These are phyloP conservation scores for Talaromyces sp. DNA, from an alignment of 2,329 filamentous ascomycete species.

Conservation along the genomic window DNA sequence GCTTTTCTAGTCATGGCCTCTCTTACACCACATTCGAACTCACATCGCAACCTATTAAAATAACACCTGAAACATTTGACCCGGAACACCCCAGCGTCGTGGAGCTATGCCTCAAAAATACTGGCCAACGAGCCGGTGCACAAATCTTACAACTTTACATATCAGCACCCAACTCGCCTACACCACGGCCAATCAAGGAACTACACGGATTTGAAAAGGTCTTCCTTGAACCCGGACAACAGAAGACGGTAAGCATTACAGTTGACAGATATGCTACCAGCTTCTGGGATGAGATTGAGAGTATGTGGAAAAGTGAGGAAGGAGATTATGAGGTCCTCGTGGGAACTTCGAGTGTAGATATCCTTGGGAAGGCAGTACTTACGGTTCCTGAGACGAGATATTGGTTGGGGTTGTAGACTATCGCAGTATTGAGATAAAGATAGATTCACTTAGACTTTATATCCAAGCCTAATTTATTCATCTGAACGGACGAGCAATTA, in stretches of 20 bases:
- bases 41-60: slow-evolving; percentile 27
- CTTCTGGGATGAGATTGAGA: slow-evolving; percentile 43
- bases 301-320: slow-evolving; percentile 39
- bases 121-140: slow-evolving; percentile 50
- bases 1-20: slow-evolving; percentile 57
- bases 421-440: neutral
- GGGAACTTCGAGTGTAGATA: slow-evolving; percentile 28
- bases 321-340: slow-evolving; percentile 40
- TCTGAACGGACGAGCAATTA: neutral
- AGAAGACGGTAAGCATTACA: slow-evolving; percentile 22
- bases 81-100: slow-evolving; percentile 42
- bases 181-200: slow-evolving; percentile 25
- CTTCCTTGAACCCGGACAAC: slow-evolving; percentile 10
- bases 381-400: slow-evolving; percentile 22
- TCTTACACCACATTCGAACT: slow-evolving; percentile 71
- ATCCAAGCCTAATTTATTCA: neutral
- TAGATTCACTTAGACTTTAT: neutral
- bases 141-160: slow-evolving; percentile 58
- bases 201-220: slow-evolving; percentile 19
- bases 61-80: neutral
- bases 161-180: slow-evolving; percentile 30
- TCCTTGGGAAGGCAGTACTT: slow-evolving; percentile 23
- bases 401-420: slow-evolving; percentile 24
- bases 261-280: slow-evolving; percentile 38
- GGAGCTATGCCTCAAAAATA: slow-evolving; percentile 48